phyloP scores from a whole-genome alignment of 192 early-diverging fungal species.

The Allomyces arbusculus region DNA sequence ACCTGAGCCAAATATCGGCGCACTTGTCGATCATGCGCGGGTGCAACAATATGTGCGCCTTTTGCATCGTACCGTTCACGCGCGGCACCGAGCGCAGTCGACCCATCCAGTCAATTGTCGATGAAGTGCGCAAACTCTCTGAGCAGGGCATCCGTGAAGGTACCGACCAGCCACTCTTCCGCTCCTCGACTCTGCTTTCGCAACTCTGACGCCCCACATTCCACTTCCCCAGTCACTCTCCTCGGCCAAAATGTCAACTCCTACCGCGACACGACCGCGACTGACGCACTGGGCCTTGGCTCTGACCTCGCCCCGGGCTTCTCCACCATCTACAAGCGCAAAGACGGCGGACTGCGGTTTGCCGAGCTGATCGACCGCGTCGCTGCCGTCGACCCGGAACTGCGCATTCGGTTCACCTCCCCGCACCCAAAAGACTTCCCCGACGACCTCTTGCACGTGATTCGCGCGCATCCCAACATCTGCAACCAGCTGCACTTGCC shows the following conservation, averaged over 20 bases:
- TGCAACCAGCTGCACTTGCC: conserved; percentile 56
- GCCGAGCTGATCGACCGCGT: conserved; percentile 49
- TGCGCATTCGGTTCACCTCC: conserved; percentile 57
- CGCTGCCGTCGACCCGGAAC: conserved; percentile 44
- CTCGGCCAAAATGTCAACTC: conserved; percentile 70
- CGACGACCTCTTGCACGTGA: conserved; percentile 41
- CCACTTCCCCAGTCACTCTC: conserved; percentile 23
- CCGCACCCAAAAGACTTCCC: conserved; percentile 69
- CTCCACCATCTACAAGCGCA: conserved; percentile 53
- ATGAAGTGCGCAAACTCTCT: conserved; percentile 38
- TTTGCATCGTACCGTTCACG: conserved; percentile 60
- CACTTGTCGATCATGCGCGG: conserved; percentile 57
- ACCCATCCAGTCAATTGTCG: conserved; percentile 43
- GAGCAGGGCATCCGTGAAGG: conserved; percentile 39
- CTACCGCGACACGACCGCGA: conserved; percentile 44
- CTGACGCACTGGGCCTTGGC: conserved; percentile 20
- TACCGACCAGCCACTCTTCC: neutral
- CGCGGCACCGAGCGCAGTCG: conserved; percentile 52
- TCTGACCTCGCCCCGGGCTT: conserved; percentile 33
- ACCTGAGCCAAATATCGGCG: conserved; percentile 39
- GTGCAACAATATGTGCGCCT: conserved; percentile 67
- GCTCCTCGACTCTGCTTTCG: neutral
- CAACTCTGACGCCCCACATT: neutral
- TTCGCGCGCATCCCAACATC: conserved; percentile 44
- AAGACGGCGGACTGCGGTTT: conserved; percentile 51